Percentiles rank a stretch among this genome's conserved stretches.
These are phyloP conservation scores for Arthroderma sp. DNA, from an alignment of 2,329 filamentous ascomycete species.

Conservation along the genomic window DNA sequence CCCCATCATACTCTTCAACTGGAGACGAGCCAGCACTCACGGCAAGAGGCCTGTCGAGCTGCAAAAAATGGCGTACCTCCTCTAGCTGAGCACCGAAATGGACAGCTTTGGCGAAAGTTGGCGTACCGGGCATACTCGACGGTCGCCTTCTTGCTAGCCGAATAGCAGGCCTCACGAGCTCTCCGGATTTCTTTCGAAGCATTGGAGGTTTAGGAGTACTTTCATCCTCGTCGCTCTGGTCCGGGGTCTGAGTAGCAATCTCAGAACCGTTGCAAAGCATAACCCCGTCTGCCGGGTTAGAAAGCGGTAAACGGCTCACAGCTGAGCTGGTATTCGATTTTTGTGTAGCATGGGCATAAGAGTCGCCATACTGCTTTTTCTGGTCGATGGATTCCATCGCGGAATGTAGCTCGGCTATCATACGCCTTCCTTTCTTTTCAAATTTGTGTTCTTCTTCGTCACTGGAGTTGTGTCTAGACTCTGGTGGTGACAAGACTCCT, in stretches of 20 bases:
- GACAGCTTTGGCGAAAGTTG: slow-evolving; percentile 91
- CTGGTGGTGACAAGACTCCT: slow-evolving; percentile 80
- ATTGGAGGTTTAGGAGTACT: slow-evolving; percentile 64
- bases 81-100: slow-evolving; percentile 96
- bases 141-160: slow-evolving; percentile 67
- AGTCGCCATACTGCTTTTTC: slow-evolving; percentile 4
- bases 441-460: slow-evolving; percentile 59
- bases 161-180: slow-evolving; percentile 84
- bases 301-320: background rate
- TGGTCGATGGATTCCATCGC: slow-evolving; percentile 65
- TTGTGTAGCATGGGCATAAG: background rate
- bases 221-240: slow-evolving; percentile 41
- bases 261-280: slow-evolving; percentile 7
- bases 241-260: slow-evolving; percentile 22
- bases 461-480: slow-evolving; percentile 67
- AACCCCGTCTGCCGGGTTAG: slow-evolving; percentile 1
- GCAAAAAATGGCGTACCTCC: slow-evolving; percentile 88
- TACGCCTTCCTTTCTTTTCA: slow-evolving; percentile 28
- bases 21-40: slow-evolving; percentile 92
- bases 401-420: slow-evolving; percentile 57
- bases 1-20: slow-evolving; percentile 74
- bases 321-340: background rate
- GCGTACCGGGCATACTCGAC: slow-evolving; percentile 94
- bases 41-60: slow-evolving; percentile 86
- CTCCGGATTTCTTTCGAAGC: slow-evolving; percentile 95